Percentiles rank a stretch among this genome's conserved stretches.
Conservation (phyloP, 2,329 filamentous ascomycete genomes). For the Cytospora piceicola region DNA sequence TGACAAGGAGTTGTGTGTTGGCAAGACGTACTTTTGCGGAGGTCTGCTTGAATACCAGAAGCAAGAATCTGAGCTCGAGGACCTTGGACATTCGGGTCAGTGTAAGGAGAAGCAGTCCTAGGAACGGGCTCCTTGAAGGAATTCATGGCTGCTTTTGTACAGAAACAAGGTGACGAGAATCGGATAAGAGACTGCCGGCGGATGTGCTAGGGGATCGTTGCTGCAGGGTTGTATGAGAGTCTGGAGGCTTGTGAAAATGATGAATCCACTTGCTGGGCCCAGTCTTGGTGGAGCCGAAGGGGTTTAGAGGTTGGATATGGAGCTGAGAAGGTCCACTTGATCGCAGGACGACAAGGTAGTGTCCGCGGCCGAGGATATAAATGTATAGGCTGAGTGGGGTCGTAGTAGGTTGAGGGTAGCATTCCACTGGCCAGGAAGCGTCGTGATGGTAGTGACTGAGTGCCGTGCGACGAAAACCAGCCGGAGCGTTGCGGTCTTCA, state of each 20-base stretch:
- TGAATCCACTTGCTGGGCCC: conserved; percentile 36
- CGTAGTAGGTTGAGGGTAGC: conserved; percentile 37
- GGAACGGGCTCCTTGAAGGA: conserved; percentile 43
- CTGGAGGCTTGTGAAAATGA: conserved; percentile 39
- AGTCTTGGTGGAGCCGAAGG: conserved; percentile 10
- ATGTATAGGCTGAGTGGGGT: conserved; percentile 38
- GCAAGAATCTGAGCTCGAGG: conserved; percentile 47
- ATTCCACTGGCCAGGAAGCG: conserved; percentile 31
- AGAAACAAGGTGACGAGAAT: conserved; percentile 31
- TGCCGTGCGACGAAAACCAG: conserved; percentile 29
- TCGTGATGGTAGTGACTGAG: conserved; percentile 13
- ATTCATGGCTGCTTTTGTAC: conserved; percentile 41
- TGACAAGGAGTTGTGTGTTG: conserved; percentile 21
- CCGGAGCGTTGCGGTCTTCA: conserved; percentile 25
- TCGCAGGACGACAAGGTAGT: conserved; percentile 34
- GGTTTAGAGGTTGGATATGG: conserved; percentile 17
- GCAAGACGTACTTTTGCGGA: conserved; percentile 40
- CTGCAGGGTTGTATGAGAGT: conserved; percentile 37
- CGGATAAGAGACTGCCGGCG: conserved; percentile 30
- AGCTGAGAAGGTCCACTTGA: conserved; percentile 35
- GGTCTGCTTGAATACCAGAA: conserved; percentile 35
- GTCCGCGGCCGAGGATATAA: conserved; percentile 44
- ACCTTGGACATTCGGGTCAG: conserved; percentile 49
- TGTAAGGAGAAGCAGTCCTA: conserved; percentile 50
- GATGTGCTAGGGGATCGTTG: conserved; percentile 35